A percentile compares a stretch with the other conserved stretches of the same genome.
Evolutionary conservation across 495 filamentous ascomycete genomes (phyloP).

Genomic region (Penicilliopsis zonata): DNA sequence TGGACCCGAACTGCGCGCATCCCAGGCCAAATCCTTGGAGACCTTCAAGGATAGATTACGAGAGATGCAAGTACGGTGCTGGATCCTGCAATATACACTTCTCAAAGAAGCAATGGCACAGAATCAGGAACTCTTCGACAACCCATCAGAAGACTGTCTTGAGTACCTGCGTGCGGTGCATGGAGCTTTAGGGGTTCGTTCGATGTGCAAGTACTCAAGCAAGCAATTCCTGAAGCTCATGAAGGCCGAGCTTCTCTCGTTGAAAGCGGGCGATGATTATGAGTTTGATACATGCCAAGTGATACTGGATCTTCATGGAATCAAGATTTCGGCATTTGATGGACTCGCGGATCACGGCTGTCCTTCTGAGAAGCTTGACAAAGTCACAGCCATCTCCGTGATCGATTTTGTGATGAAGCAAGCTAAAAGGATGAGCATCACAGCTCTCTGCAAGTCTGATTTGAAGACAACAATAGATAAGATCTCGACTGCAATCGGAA

Average conservation of each 20-base stretch:
- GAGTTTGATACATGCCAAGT: slow-evolving; percentile 74
- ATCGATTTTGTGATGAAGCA: slow-evolving; percentile 73
- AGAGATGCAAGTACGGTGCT: slow-evolving; percentile 81
- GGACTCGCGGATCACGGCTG: slow-evolving; percentile 66
- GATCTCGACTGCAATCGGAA: slow-evolving; percentile 62
- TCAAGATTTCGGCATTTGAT: slow-evolving; percentile 62
- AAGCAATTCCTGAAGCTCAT: slow-evolving; percentile 82
- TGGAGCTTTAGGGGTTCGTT: slow-evolving; percentile 71
- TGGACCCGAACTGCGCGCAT: slow-evolving; percentile 25
- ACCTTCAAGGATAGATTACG: slow-evolving; percentile 60
- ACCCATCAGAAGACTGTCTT: slow-evolving; percentile 54
- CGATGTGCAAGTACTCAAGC: slow-evolving; percentile 74
- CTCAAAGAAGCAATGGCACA: slow-evolving; percentile 64
- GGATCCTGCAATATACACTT: slow-evolving; percentile 67
- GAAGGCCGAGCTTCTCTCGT: slow-evolving; percentile 63
- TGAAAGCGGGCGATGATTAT: slow-evolving; percentile 52
- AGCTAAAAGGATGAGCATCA: slow-evolving; percentile 74
- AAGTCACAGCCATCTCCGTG: slow-evolving; percentile 60
- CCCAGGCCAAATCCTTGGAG: slow-evolving; percentile 32
- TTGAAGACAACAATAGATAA: slow-evolving; percentile 80
- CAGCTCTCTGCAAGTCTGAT: slow-evolving; percentile 82
- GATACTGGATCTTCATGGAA: slow-evolving; percentile 77
- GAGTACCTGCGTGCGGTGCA: slow-evolving; percentile 70
- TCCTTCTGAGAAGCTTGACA: slow-evolving; percentile 61
- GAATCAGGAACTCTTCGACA: slow-evolving; percentile 46